Percentiles rank a stretch among this genome's conserved stretches.
phyloP scores from a whole-genome alignment of 495 filamentous ascomycete genomes.

The Cudoniella acicularis region DNA sequence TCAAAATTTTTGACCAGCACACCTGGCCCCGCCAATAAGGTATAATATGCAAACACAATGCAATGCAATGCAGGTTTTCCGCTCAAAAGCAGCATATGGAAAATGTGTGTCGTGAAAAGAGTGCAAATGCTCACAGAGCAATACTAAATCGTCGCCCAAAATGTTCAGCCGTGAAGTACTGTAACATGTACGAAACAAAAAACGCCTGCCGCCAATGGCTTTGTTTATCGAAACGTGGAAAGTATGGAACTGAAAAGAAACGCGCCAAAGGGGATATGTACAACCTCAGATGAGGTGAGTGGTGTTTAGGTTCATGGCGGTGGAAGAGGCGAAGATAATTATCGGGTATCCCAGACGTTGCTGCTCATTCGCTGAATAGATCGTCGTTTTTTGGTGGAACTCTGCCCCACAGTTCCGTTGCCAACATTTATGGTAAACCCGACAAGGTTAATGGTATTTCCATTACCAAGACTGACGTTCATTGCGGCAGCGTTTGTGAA shows the following conservation, averaged over 20 bases:
- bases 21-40: background rate
- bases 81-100: background rate
- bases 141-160: slow-evolving; percentile 5
- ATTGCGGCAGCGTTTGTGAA: slow-evolving; percentile 37
- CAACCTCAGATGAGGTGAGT: background rate
- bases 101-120: background rate
- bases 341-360: background rate
- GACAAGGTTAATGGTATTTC: slow-evolving; percentile 45
- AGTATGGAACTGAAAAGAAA: background rate
- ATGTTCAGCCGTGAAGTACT: background rate
- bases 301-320: background rate
- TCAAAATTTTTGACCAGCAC: background rate
- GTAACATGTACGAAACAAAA: background rate
- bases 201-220: background rate
- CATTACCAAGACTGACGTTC: slow-evolving; percentile 32
- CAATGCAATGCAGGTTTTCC: background rate
- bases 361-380: background rate
- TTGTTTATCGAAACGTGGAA: background rate
- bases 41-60: background rate
- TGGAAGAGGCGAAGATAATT: background rate
- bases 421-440: slow-evolving; percentile 37
- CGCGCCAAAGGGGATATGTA: background rate
- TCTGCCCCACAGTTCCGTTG: slow-evolving; percentile 4
- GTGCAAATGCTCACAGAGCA: slow-evolving; percentile 14
- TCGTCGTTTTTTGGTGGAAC: background rate